These are phyloP conservation scores for Mycena vulgaris DNA, from an alignment of 768 basidiomycete species.

Conservation along the genomic window DNA sequence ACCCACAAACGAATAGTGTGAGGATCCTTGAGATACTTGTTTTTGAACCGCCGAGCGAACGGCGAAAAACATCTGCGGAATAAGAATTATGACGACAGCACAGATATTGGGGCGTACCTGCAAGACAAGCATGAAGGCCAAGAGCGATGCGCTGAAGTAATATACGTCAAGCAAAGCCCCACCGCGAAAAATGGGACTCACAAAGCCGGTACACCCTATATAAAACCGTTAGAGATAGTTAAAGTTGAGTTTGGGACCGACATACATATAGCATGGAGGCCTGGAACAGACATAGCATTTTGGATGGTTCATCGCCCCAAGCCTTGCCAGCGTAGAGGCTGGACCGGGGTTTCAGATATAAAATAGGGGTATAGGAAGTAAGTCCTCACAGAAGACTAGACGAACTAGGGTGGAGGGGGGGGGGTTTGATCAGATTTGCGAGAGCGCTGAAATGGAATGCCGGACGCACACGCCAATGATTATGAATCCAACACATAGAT, in stretches of 20 bases:
- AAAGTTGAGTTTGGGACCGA: background rate
- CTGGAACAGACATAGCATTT: slow-evolving; percentile 60
- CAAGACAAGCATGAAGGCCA: slow-evolving; percentile 59
- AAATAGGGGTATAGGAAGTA: background rate
- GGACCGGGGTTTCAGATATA: background rate
- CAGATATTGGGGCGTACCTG: slow-evolving; percentile 48
- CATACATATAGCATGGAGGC: slow-evolving; percentile 59
- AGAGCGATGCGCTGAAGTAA: slow-evolving; percentile 54
- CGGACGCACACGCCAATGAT: slow-evolving; percentile 58
- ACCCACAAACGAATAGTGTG: slow-evolving; percentile 54
- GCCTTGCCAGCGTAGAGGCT: slow-evolving; percentile 61
- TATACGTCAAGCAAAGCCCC: background rate
- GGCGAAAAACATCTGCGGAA: slow-evolving; percentile 59
- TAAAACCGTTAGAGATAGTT: background rate
- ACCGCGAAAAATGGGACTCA: slow-evolving; percentile 42
- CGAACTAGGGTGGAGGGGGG: too few relatives aligned
- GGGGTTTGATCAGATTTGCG: too few relatives aligned
- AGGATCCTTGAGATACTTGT: slow-evolving; percentile 49
- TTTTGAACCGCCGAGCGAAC: slow-evolving; percentile 56
- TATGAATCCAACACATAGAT: slow-evolving; percentile 61
- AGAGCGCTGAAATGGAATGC: background rate
- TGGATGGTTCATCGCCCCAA: slow-evolving; percentile 61
- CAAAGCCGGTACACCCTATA: slow-evolving; percentile 61
- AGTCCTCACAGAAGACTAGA: slow-evolving; percentile 57
- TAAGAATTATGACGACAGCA: background rate